Base-by-base conservation (phyloP, 495 filamentous ascomycete genomes). In the Tuber brumale region DNA sequence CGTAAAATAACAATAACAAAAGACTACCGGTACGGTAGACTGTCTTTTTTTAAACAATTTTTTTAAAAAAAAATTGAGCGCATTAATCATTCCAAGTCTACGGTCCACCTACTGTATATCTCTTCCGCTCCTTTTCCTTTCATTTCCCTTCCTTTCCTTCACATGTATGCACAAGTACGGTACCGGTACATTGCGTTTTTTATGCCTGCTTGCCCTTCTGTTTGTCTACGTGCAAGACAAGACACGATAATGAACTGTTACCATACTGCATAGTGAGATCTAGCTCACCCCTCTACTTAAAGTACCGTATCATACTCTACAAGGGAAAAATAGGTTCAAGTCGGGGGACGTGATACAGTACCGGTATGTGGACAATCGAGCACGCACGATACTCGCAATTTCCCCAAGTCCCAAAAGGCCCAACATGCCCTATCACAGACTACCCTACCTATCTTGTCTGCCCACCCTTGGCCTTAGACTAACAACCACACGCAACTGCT, bases 21-120 rank as follows among this genome's bases (percentile, higher is more conserved):
- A 61, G n/a, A 61, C n/a, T 14, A 42, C 6, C 6, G 41, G 41
- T 10, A 16, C 6, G 41, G 41, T 10, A 16, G 57, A 19, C 14
- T 18, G 35, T 66, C 57, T 31, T 61, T 61, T 42, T 8, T 42
- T 42, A 39, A 39, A 39, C n/a, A n/a, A n/a, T n/a, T n/a, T n/a
- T n/a, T n/a, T n/a, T n/a, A 51, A n/a, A n/a, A n/a, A 48, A 23
- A 48, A 48, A 48, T 66, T 66, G 57, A 66, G 57, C 31, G 57
- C 57, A 66, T 66, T 35, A 19, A 66, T 18, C 18, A 66, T 61
- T 61, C 51, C 51, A 61, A 61, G 51, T 31, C 51, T 61, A 27
- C n/a, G 9, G n/a, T 61, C 48, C n/a, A n/a, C 48, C 48, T n/a
- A 57, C 41, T 42, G 6, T 42, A 10, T 23, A 57, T 27, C 48